These are phyloP conservation scores for Astrephomene gubernaculifera DNA, from an alignment of 139 green algal species.

Conservation along the genomic window DNA sequence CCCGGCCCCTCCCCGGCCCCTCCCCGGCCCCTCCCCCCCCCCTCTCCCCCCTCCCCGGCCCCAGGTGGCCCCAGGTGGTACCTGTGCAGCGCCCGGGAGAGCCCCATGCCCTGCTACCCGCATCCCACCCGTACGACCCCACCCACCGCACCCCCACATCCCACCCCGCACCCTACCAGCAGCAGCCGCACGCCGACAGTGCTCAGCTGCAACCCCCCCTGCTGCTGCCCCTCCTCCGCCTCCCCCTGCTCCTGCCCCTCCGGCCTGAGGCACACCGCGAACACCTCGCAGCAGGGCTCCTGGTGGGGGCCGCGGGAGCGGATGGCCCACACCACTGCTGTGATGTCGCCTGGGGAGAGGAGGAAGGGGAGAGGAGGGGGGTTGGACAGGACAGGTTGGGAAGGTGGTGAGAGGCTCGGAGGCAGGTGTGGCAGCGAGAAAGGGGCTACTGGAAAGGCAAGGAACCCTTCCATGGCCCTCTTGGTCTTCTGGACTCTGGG, in stretches of 20 bases:
- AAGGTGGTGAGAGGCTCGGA: background rate
- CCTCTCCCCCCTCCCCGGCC: too few relatives aligned
- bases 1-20: too few relatives aligned
- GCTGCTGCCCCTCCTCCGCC: background rate
- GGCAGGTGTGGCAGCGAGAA: background rate
- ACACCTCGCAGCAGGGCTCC: constrained; percentile 53
- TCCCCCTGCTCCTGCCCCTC: background rate
- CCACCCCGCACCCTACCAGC: constrained; percentile 26
- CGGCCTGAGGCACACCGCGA: constrained; percentile 31
- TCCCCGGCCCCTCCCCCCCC: too few relatives aligned
- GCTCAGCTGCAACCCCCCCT: constrained; percentile 1
- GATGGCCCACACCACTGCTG: constrained; percentile 50
- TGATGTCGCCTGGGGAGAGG: constrained; percentile 25
- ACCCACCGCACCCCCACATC: background rate
- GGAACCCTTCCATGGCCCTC: too few relatives aligned
- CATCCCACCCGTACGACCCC: too few relatives aligned
- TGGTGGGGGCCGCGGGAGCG: constrained; percentile 6
- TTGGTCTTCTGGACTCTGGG: too few relatives aligned
- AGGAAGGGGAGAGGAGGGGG: background rate
- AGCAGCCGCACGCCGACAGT: constrained; percentile 52
- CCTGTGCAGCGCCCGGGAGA: too few relatives aligned
- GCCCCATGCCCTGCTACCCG: too few relatives aligned
- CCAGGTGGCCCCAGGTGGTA: too few relatives aligned
- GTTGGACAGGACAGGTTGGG: background rate
- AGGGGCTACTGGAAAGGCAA: background rate